Conservation (phyloP, 75 land plant species). For the Cryptomeria japonica region DNA sequence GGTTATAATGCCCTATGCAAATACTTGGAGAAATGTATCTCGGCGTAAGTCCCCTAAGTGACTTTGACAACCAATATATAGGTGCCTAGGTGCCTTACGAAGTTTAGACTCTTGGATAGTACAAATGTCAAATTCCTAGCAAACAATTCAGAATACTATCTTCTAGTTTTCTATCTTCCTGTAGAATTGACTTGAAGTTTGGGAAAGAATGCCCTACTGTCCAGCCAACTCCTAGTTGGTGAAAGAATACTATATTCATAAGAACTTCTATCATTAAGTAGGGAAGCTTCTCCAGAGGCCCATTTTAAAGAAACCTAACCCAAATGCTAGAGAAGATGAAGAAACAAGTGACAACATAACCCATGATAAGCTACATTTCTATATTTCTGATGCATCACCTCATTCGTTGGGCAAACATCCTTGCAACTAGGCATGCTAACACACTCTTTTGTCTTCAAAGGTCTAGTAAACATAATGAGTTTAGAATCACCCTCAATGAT, state of each 20-base stretch:
- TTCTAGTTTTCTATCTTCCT: too few species aligned
- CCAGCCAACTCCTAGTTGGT: too few species aligned
- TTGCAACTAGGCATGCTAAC: not conserved
- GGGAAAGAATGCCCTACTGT: too few species aligned
- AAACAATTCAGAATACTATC: not conserved
- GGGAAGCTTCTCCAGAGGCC: too few species aligned
- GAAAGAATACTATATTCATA: too few species aligned
- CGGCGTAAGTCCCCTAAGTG: not conserved
- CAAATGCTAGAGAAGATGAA: slow-evolving; percentile 26
- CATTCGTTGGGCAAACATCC: not conserved
- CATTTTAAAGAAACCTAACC: slow-evolving; percentile 25
- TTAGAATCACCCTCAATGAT: not conserved
- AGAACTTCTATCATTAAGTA: too few species aligned
- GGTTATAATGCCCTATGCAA: not conserved
- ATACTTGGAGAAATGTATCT: not conserved
- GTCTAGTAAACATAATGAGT: not conserved
- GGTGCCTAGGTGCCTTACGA: not conserved
- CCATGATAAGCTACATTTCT: not conserved
- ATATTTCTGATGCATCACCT: not conserved
- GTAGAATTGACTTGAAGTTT: too few species aligned
- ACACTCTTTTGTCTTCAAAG: not conserved
- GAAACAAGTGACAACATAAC: not conserved
- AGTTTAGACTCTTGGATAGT: not conserved
- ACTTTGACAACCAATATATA: not conserved
- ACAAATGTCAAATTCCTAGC: not conserved